A percentile compares a stretch with the other conserved stretches of the same genome.
Conservation (phyloP, 345 rosid species). For the Balakata baccata region DNA sequence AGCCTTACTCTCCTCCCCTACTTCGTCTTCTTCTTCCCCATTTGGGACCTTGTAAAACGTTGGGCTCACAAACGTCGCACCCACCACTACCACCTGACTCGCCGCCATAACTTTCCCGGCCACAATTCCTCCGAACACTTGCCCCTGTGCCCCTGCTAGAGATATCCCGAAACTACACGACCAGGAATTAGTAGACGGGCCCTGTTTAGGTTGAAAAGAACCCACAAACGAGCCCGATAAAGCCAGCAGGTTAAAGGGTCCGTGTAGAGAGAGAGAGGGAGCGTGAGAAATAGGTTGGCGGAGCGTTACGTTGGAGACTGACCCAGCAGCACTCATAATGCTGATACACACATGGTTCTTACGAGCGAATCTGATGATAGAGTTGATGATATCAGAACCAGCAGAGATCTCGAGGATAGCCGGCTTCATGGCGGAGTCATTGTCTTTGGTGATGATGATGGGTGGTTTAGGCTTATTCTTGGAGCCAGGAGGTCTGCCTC, state of each 20-base stretch:
- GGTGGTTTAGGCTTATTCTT: slow-evolving; percentile 61
- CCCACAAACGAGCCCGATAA: slow-evolving; percentile 42
- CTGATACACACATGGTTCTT: slow-evolving; percentile 29
- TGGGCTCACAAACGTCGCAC: slow-evolving; percentile 35
- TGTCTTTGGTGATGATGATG: slow-evolving; percentile 32
- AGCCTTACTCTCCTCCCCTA: slow-evolving; percentile 11
- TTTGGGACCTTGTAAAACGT: slow-evolving; percentile 30
- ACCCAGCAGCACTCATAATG: slow-evolving; percentile 43
- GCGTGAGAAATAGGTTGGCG: slow-evolving; percentile 41
- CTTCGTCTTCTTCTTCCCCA: slow-evolving; percentile 8
- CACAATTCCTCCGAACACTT: slow-evolving; percentile 50
- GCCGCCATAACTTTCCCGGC: slow-evolving; percentile 46
- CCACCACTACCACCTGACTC: slow-evolving; percentile 39
- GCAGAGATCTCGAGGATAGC: slow-evolving; percentile 47
- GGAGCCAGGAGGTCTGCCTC: slow-evolving; percentile 58
- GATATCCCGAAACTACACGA: slow-evolving; percentile 39
- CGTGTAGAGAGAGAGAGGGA: slow-evolving; percentile 34
- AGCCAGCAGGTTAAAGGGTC: slow-evolving; percentile 44
- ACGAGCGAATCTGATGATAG: slow-evolving; percentile 35
- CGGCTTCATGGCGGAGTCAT: slow-evolving; percentile 40
- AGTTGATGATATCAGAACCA: slow-evolving; percentile 46
- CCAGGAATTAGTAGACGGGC: slow-evolving; percentile 7
- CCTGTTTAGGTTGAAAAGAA: neutral
- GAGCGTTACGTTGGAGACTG: slow-evolving; percentile 44
- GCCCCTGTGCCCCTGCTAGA: slow-evolving; percentile 46